These are phyloP conservation scores for Micractinium sp. DNA, from an alignment of 139 green algal genomes.

Conservation along the genomic window DNA sequence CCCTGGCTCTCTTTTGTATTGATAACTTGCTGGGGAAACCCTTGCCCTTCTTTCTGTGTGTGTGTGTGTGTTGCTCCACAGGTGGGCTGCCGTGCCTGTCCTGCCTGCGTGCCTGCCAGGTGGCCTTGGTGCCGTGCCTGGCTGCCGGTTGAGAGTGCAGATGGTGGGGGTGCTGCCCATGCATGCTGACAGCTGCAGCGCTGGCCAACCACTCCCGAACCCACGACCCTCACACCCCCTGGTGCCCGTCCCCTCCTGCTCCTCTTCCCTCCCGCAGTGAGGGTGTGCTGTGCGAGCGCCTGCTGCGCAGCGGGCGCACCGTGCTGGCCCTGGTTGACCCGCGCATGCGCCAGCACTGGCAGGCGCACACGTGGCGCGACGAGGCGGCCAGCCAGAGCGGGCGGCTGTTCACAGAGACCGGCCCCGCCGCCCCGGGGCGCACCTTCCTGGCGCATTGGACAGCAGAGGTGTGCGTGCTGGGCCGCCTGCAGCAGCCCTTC, in stretches of 20 bases:
- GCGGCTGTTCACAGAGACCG: slow-evolving; percentile 3
- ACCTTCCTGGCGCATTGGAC: slow-evolving; percentile 6
- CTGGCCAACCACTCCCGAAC: too few species aligned
- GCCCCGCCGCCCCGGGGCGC: not conserved
- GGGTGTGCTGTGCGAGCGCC: slow-evolving; percentile 6
- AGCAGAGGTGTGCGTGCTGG: not conserved
- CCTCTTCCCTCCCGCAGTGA: not conserved
- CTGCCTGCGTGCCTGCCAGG: not conserved
- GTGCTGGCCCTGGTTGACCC: slow-evolving; percentile 8
- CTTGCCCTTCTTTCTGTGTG: too few species aligned
- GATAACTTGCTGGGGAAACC: too few species aligned
- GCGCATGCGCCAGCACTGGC: not conserved
- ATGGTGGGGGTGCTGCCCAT: too few species aligned
- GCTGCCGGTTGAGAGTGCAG: too few species aligned
- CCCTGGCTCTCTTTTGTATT: not conserved
- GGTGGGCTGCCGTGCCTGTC: not conserved
- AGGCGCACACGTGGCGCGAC: slow-evolving; percentile 7
- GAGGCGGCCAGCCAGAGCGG: not conserved
- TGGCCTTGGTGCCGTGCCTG: not conserved
- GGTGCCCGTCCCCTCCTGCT: not conserved
- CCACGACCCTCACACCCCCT: not conserved
- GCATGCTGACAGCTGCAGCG: too few species aligned
- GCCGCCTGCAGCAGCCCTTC: not conserved
- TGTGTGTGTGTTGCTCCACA: too few species aligned
- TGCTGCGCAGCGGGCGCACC: slow-evolving; percentile 17